phyloP scores from a whole-genome alignment of 345 rosid species.

The Dimocarpus longan region DNA sequence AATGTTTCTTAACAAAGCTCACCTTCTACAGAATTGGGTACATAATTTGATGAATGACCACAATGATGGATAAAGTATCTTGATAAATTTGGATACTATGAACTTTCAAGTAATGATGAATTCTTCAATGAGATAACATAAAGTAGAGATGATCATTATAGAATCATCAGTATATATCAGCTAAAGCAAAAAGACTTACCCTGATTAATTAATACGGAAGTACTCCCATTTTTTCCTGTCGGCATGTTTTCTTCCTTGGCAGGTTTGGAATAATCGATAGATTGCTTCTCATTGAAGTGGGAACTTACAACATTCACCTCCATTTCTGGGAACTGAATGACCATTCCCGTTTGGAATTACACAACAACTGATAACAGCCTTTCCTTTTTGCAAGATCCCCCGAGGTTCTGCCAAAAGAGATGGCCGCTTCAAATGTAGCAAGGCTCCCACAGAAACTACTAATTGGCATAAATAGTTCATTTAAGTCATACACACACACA shows the following conservation, averaged over 20 bases:
- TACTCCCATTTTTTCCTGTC: slow-evolving; percentile 33
- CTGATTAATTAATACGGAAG: slow-evolving; percentile 47
- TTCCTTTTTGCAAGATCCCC: slow-evolving; percentile 22
- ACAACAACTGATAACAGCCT: slow-evolving; percentile 8
- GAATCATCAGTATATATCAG: slow-evolving; percentile 2
- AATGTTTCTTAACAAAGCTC: neutral
- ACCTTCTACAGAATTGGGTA: neutral
- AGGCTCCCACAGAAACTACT: slow-evolving; percentile 15
- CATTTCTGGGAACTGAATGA: slow-evolving; percentile 33
- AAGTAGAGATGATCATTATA: neutral
- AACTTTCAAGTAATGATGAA: neutral
- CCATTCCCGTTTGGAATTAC: slow-evolving; percentile 37
- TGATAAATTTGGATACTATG: neutral
- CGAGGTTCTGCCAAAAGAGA: slow-evolving; percentile 17
- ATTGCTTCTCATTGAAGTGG: slow-evolving; percentile 37
- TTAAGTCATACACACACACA: slow-evolving; percentile 15
- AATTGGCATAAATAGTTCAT: slow-evolving; percentile 27
- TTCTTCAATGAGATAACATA: neutral
- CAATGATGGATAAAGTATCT: neutral
- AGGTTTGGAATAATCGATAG: slow-evolving; percentile 34
- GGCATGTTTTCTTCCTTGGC: slow-evolving; percentile 32
- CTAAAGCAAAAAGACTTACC: slow-evolving; percentile 34
- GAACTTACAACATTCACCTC: slow-evolving; percentile 39
- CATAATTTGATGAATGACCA: neutral
- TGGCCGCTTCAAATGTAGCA: slow-evolving; percentile 19